phyloP scores from a whole-genome alignment of 305 asterid species.

The Fraxinus angustifolia region DNA sequence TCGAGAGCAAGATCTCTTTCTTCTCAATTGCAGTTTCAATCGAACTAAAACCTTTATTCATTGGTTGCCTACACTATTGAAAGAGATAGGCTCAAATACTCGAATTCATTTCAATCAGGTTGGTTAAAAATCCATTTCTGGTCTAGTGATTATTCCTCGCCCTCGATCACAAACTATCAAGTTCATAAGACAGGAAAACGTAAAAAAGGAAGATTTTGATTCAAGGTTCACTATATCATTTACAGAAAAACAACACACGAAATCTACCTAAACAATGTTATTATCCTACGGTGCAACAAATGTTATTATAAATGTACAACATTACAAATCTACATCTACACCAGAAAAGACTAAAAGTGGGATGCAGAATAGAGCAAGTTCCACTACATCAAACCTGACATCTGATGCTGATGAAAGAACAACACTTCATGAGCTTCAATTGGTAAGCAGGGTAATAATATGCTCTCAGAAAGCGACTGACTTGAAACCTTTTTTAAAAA shows the following conservation, averaged over 20 bases:
- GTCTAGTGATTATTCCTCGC: too few species aligned
- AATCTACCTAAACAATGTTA: not conserved
- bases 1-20: not conserved
- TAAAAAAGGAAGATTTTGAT: too few species aligned
- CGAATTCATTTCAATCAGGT: too few species aligned
- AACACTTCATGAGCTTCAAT: not conserved
- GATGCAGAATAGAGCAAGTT: not conserved
- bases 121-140: too few species aligned
- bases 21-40: too few species aligned
- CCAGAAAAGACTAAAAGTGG: not conserved
- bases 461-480: not conserved
- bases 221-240: too few species aligned
- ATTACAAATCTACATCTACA: not conserved
- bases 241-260: not conserved
- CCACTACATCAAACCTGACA: not conserved
- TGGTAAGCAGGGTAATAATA: not conserved
- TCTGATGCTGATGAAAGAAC: not conserved
- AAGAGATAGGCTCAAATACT: too few species aligned
- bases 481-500: not conserved
- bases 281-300: not conserved
- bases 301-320: not conserved
- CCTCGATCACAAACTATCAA: too few species aligned
- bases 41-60: too few species aligned
- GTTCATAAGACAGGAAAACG: too few species aligned
- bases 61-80: too few species aligned